phyloP scores from a whole-genome alignment of 768 basidiomycete species.

The Lentinula detonsa region DNA sequence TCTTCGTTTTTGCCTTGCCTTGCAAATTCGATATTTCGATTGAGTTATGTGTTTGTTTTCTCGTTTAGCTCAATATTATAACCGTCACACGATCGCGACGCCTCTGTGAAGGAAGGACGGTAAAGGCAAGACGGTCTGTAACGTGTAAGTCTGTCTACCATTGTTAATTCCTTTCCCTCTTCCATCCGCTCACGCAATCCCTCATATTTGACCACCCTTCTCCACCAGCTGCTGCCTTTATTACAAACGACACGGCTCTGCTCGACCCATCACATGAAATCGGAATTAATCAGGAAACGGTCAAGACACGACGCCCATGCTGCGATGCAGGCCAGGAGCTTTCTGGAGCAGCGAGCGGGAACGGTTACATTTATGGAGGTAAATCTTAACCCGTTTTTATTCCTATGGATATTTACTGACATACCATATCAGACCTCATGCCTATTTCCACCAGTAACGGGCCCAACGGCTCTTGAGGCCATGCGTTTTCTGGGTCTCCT shows the following conservation, averaged over 20 bases:
- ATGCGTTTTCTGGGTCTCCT: not conserved
- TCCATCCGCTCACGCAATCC: conserved; percentile 2
- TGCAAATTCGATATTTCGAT: conserved; percentile 20
- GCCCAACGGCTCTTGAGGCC: not conserved
- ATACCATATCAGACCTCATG: not conserved
- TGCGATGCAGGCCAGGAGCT: not conserved
- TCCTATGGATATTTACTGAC: not conserved
- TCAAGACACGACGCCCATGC: conserved; percentile 64
- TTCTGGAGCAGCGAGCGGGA: not conserved
- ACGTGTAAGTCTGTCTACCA: conserved; percentile 55
- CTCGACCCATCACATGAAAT: conserved; percentile 87
- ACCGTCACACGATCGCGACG: conserved; percentile 85
- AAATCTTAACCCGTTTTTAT: not conserved
- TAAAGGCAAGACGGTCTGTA: conserved; percentile 65
- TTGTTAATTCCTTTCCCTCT: not conserved
- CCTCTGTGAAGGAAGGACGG: conserved; percentile 90
- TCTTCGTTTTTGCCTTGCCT: conserved; percentile 3
- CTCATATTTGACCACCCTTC: conserved; percentile 5
- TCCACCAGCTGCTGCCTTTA: conserved; percentile 72
- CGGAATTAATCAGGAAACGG: conserved; percentile 83
- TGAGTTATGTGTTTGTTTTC: conserved; percentile 17
- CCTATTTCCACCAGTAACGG: not conserved
- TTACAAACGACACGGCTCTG: conserved; percentile 81
- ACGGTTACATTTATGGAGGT: not conserved
- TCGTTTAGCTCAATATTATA: conserved; percentile 73